Evolutionary conservation across 2,329 filamentous ascomycete species (phyloP), one percentile per base, ranked within the genome.

Genomic region (Trichoderma koningiopsis): DNA sequence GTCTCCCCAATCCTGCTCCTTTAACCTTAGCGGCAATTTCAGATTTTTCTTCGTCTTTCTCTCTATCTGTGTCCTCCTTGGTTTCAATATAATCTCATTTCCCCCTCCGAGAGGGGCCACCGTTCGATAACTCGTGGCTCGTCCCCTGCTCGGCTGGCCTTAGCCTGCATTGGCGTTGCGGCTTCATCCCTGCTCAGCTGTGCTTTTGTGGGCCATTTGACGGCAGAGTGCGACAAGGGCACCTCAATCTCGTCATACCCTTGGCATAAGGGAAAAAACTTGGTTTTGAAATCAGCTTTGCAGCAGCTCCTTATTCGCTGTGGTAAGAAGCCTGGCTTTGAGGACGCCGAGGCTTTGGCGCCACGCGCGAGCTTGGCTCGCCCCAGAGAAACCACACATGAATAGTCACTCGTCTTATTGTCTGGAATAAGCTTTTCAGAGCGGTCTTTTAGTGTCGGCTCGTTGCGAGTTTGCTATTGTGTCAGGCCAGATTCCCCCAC

Each of bases 211-310:
- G 66, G 49, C 16, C 66, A 35, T 27, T 55, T 31, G 47, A 62
- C 58, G 43, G 66, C 66, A 62, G 56, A 59, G 49, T 37, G 66
- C 64, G 60, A 69, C 68, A 69, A 37, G 19, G 68, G 40, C 47
- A 69, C 56, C 61, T 66, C 66, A 68, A 62, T 62, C 66, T 68
- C 66, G 66, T 68, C 66, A 63, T 68, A 68, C 66, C 65, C 65
- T 58, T 65, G 63, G 52, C 53, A 10, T 19, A 22, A 19, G 35
- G 19, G 24, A 64, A 24, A 65, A 24, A 65, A 47, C 35, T 35
- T 14, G 52, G 62, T 65, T 65, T 56, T 33, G 62, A 14, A 11
- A 29, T n/a, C 29, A 19, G 29, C 19, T 19, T 31, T 35, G n/a
- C 19, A 19, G 63, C 53, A 22, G 22, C 47, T 35, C 61, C 27